phyloP scores from a whole-genome alignment of 2,329 filamentous ascomycete species.

The Didymellaceae sp. region DNA sequence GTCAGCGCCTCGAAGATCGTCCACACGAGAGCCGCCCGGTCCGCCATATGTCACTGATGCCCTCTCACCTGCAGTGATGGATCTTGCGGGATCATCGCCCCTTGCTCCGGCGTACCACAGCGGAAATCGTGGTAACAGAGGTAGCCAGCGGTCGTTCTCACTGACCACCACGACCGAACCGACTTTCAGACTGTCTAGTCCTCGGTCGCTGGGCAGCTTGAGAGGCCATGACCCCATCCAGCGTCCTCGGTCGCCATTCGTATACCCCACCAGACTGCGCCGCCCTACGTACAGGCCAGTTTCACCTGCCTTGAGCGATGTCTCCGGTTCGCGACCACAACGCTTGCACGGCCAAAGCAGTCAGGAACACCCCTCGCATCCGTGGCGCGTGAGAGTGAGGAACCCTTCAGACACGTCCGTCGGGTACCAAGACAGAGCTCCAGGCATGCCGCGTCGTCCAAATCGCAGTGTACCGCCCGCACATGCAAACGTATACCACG shows the following conservation, averaged over 20 bases:
- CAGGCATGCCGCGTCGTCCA: constrained; percentile 20
- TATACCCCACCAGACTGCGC: constrained; percentile 52
- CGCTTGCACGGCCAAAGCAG: constrained; percentile 24
- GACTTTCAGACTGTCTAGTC: constrained; percentile 47
- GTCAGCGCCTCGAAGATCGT: constrained; percentile 48
- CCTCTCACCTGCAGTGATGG: constrained; percentile 44
- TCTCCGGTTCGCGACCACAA: constrained; percentile 27
- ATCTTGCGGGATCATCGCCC: constrained; percentile 39
- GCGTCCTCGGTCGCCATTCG: constrained; percentile 49
- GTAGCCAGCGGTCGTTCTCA: constrained; percentile 52
- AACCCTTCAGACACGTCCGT: constrained; percentile 35
- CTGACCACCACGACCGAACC: constrained; percentile 46
- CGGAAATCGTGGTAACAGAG: constrained; percentile 31
- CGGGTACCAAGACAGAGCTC: constrained; percentile 28
- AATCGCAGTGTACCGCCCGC: constrained; percentile 22
- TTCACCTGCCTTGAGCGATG: constrained; percentile 55
- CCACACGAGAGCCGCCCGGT: constrained; percentile 52
- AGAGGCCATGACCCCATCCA: constrained; percentile 49
- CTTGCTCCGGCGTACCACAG: constrained; percentile 25
- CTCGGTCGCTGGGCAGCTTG: constrained; percentile 54
- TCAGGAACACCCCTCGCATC: constrained; percentile 13
- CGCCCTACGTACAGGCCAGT: constrained; percentile 51
- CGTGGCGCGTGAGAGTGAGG: constrained; percentile 29
- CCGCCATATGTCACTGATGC: constrained; percentile 50
- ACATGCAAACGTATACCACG: constrained; percentile 16